A percentile compares a stretch with the other conserved stretches of the same genome.
These are phyloP conservation scores for Podospora anserina DNA, from an alignment of 495 filamentous ascomycete species.

Conservation along the genomic window DNA sequence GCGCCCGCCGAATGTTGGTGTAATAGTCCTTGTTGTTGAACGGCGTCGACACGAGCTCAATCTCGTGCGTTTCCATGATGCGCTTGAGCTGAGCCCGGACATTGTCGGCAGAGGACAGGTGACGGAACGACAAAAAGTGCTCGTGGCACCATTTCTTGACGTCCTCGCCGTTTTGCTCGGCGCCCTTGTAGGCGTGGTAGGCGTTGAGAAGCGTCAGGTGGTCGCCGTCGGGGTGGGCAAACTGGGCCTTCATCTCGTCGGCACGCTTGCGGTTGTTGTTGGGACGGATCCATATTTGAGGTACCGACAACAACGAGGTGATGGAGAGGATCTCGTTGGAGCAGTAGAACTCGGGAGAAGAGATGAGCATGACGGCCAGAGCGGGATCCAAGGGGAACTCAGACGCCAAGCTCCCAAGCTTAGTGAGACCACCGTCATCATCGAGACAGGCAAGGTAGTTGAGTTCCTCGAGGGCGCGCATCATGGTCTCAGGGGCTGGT, in stretches of 20 bases:
- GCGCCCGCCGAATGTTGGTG: conserved; percentile 88
- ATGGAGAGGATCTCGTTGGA: conserved; percentile 97
- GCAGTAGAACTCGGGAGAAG: conserved; percentile 96
- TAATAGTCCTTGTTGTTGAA: conserved; percentile 98
- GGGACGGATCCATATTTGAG: conserved; percentile 89
- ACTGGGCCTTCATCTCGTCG: conserved; percentile 94
- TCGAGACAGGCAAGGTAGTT: conserved; percentile 97
- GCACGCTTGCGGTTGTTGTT: conserved; percentile 80
- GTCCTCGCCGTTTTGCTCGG: conserved; percentile 65
- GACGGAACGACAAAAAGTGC: conserved; percentile 89
- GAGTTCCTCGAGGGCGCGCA: conserved; percentile 96
- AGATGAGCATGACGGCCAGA: conserved; percentile 96
- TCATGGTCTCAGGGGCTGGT: conserved; percentile 95
- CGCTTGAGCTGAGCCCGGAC: conserved; percentile 85
- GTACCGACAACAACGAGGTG: conserved; percentile 89
- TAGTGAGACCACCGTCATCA: conserved; percentile 89
- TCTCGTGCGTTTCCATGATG: conserved; percentile 89
- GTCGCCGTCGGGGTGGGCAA: conserved; percentile 90
- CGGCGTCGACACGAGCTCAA: conserved; percentile 80
- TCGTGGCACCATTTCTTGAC: conserved; percentile 92
- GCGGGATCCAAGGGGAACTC: conserved; percentile 96
- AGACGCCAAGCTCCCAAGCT: conserved; percentile 80
- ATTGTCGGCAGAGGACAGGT: conserved; percentile 88
- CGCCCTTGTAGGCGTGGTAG: conserved; percentile 91
- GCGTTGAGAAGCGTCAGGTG: conserved; percentile 96